Evolutionary conservation across 345 rosid genomes (phyloP).

Genomic region (Limnanthes douglasii): DNA sequence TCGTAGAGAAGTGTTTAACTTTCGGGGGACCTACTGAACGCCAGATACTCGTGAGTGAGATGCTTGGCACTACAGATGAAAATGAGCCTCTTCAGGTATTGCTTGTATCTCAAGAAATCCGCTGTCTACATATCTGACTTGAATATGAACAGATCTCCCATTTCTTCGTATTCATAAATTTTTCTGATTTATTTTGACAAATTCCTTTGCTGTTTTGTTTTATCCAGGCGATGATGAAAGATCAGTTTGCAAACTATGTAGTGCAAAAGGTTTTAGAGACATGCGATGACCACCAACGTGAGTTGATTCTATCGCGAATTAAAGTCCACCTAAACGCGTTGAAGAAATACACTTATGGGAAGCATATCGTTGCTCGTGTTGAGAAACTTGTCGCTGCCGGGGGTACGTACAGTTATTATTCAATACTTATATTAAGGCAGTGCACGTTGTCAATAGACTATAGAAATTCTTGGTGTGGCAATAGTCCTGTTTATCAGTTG

Average conservation of each 20-base stretch:
- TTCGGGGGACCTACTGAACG: conserved; percentile 40
- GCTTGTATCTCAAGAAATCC: not conserved
- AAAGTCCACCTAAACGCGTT: conserved; percentile 64
- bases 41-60: conserved; percentile 39
- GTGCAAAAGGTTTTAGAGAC: conserved; percentile 80
- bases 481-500: not conserved
- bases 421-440: too few species aligned
- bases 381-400: conserved; percentile 88
- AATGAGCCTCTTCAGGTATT: conserved; percentile 55
- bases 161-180: not conserved
- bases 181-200: not conserved
- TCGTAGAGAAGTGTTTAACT: conserved; percentile 48
- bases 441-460: too few species aligned
- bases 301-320: conserved; percentile 51
- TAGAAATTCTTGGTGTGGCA: not conserved
- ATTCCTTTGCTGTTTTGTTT: not conserved
- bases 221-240: conserved; percentile 78
- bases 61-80: conserved; percentile 53
- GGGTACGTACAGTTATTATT: conserved; percentile 24
- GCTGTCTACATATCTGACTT: not conserved
- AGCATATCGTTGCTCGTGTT: conserved; percentile 78
- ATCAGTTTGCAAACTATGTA: conserved; percentile 82
- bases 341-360: conserved; percentile 80
- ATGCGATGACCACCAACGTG: conserved; percentile 65
- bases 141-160: not conserved